These are phyloP conservation scores for Aspergillus sparsus DNA, from an alignment of 495 filamentous ascomycete species.

Conservation along the genomic window DNA sequence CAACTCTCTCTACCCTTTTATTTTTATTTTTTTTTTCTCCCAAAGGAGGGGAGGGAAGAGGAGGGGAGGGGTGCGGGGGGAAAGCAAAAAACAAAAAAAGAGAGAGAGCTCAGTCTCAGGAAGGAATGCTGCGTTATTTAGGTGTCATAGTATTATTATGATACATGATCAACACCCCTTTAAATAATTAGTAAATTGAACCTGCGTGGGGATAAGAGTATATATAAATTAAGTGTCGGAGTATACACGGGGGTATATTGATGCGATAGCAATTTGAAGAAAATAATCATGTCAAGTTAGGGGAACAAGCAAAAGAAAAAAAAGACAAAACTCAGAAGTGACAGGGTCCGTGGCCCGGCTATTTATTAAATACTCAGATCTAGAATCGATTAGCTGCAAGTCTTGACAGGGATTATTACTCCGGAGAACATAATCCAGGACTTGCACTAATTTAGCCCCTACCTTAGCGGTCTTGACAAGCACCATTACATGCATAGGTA, in stretches of 20 bases:
- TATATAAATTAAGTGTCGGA: not conserved
- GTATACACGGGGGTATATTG: not conserved
- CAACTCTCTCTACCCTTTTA: not conserved
- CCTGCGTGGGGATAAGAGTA: too few species aligned
- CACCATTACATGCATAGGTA: not conserved
- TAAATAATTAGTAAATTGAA: not conserved
- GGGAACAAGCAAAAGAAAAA: not conserved
- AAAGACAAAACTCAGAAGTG: not conserved
- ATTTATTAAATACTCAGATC: not conserved
- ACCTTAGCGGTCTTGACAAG: too few species aligned
- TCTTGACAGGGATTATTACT: conserved; percentile 5
- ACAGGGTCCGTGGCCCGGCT: not conserved
- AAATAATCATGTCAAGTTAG: not conserved
- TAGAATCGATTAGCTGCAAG: conserved; percentile 15
- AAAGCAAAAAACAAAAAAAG: not conserved
- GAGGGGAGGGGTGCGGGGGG: not conserved
- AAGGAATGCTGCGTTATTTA: not conserved
- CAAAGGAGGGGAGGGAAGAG: not conserved
- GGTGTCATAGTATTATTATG: not conserved
- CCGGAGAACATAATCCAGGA: not conserved
- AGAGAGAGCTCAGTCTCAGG: not conserved
- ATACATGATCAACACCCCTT: not conserved
- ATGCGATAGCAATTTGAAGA: not conserved
- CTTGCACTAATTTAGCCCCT: conserved; percentile 6
- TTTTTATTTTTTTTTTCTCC: not conserved